phyloP scores from a whole-genome alignment of 2,329 filamentous ascomycete species.

The Colletotrichum sp. region DNA sequence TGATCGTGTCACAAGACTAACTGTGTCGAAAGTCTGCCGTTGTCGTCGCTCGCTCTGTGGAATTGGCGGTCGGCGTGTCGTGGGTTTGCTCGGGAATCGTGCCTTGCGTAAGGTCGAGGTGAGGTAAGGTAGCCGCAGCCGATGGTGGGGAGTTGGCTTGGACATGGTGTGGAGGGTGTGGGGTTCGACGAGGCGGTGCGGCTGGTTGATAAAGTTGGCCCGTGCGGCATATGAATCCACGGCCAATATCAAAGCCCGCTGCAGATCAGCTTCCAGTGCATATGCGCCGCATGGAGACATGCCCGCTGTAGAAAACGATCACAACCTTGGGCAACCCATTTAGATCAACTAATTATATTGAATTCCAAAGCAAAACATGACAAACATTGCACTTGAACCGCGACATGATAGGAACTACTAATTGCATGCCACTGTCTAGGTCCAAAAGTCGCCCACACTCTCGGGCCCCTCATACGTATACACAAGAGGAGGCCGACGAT shows the following conservation, averaged over 20 bases:
- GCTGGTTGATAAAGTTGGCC: neutral
- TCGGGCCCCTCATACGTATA: slow-evolving; percentile 16
- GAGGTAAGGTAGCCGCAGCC: slow-evolving; percentile 17
- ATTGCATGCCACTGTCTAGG: slow-evolving; percentile 21
- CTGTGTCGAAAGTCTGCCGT: neutral
- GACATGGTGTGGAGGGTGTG: slow-evolving; percentile 14
- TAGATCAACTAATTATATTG: neutral
- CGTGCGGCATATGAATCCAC: neutral
- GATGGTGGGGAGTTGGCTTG: slow-evolving; percentile 14
- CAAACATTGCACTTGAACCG: neutral
- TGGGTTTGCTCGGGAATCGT: neutral
- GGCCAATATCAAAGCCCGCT: neutral
- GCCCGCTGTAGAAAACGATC: neutral
- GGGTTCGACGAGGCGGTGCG: slow-evolving; percentile 20
- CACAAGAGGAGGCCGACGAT: slow-evolving; percentile 13
- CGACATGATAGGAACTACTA: slow-evolving; percentile 6
- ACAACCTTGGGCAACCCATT: neutral
- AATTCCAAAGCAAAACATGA: slow-evolving; percentile 1
- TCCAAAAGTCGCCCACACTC: slow-evolving; percentile 9
- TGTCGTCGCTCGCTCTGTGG: neutral
- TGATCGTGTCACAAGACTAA: neutral
- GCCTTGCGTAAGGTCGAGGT: slow-evolving; percentile 10
- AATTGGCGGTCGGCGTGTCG: neutral
- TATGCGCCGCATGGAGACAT: neutral
- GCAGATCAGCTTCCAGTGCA: neutral